phyloP scores from a whole-genome alignment of 2,329 filamentous ascomycete genomes.

The Aspergillus piperis region DNA sequence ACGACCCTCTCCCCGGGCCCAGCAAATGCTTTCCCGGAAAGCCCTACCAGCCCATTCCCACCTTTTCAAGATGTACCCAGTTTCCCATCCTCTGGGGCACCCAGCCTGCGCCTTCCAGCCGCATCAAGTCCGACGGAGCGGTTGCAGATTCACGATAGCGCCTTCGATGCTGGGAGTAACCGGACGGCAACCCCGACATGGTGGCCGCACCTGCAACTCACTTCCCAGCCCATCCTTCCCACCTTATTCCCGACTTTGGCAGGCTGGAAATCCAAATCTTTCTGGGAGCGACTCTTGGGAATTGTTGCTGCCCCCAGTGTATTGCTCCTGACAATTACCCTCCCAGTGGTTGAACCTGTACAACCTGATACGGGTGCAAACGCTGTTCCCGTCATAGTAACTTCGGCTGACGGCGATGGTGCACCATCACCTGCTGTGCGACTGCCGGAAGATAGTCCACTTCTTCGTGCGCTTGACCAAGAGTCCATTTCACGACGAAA shows the following conservation, averaged over 20 bases:
- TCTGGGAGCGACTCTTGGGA: conserved; percentile 82
- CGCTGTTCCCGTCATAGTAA: conserved; percentile 31
- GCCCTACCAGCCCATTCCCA: conserved; percentile 66
- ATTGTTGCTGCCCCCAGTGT: conserved; percentile 85
- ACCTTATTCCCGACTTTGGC: conserved; percentile 86
- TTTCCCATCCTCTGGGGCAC: conserved; percentile 48
- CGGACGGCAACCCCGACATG: conserved; percentile 54
- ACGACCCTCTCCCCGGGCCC: conserved; percentile 18
- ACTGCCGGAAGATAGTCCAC: conserved; percentile 42
- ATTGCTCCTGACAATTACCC: conserved; percentile 81
- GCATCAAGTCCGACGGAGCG: conserved; percentile 44
- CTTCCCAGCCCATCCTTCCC: conserved; percentile 66
- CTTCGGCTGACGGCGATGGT: conserved; percentile 23
- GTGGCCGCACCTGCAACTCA: conserved; percentile 79
- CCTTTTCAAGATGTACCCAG: conserved; percentile 62
- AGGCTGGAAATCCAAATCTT: conserved; percentile 76
- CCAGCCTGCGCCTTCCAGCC: conserved; percentile 58
- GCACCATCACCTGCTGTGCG: conserved; percentile 29
- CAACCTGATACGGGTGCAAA: conserved; percentile 53
- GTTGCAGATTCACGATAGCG: conserved; percentile 30
- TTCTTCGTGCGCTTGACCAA: conserved; percentile 26
- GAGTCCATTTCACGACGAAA: conserved; percentile 14
- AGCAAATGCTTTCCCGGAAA: conserved; percentile 20
- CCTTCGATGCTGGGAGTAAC: conserved; percentile 45
- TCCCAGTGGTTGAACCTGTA: conserved; percentile 82